Conservation (phyloP, 2,329 filamentous ascomycete genomes). For the Kalmusia sp. region DNA sequence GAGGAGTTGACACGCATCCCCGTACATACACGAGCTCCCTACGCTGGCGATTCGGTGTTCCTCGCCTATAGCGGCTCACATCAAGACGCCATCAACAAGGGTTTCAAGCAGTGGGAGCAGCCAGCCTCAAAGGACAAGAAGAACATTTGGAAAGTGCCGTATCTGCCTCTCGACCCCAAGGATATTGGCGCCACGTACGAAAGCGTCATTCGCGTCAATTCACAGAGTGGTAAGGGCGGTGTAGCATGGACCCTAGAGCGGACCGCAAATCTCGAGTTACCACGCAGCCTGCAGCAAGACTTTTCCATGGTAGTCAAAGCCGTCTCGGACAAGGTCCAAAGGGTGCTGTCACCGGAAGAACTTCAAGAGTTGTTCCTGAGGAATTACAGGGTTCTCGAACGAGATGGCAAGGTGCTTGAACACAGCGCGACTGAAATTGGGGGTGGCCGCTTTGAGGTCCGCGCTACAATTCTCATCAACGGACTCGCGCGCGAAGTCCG, state of each 20-base stretch:
- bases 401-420: background rate
- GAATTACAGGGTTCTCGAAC: background rate
- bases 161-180: constrained; percentile 88
- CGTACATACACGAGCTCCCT: constrained; percentile 86
- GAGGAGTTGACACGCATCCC: constrained; percentile 95
- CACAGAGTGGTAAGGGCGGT: constrained; percentile 92
- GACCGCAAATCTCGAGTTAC: constrained; percentile 87
- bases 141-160: constrained; percentile 83
- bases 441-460: background rate
- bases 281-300: constrained; percentile 87
- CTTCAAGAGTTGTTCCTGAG: constrained; percentile 80
- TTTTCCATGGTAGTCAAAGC: constrained; percentile 89
- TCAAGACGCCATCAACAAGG: constrained; percentile 96
- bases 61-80: constrained; percentile 92
- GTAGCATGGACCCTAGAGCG: constrained; percentile 92
- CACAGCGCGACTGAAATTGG: background rate
- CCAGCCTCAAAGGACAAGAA: constrained; percentile 63
- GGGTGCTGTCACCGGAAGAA: constrained; percentile 83
- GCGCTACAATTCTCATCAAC: background rate
- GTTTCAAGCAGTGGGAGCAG: constrained; percentile 73
- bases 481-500: background rate
- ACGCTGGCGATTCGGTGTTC: constrained; percentile 88
- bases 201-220: constrained; percentile 97
- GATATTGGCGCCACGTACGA: constrained; percentile 98
- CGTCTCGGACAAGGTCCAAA: constrained; percentile 77